A percentile compares a stretch with the other conserved stretches of the same genome.
Evolutionary conservation across 179 eudicot genomes (phyloP).

Genomic region (Vitellaria paradoxa): DNA sequence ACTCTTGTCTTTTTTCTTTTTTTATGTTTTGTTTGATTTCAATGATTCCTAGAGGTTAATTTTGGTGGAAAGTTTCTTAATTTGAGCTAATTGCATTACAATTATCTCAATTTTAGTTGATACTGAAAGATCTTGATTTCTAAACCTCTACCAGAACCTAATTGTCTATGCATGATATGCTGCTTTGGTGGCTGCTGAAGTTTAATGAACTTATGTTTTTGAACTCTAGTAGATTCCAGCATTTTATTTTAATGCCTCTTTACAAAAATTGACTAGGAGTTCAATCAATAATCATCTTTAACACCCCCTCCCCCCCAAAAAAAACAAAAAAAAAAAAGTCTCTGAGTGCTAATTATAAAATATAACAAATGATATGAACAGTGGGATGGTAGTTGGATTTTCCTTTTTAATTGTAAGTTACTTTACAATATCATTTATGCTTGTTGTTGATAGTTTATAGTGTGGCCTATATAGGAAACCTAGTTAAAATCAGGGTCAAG

Average conservation of each 20-base stretch:
- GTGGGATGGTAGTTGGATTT: not conserved
- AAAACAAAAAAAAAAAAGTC: too few species aligned
- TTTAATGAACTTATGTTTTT: not conserved
- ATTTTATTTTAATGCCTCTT: not conserved
- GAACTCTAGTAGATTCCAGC: not conserved
- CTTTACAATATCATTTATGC: not conserved
- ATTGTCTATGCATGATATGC: not conserved
- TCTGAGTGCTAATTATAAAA: not conserved
- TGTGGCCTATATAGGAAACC: too few species aligned
- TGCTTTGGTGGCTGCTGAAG: not conserved
- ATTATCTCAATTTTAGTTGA: not conserved
- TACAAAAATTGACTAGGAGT: not conserved
- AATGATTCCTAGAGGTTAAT: too few species aligned
- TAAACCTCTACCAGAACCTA: not conserved
- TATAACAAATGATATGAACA: not conserved
- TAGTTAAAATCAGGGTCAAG: too few species aligned
- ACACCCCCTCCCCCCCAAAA: not conserved
- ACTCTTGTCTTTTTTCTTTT: too few species aligned
- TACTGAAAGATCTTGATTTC: not conserved
- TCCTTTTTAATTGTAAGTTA: not conserved
- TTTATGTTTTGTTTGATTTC: not conserved
- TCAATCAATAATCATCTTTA: not conserved
- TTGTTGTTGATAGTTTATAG: too few species aligned
- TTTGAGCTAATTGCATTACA: not conserved
- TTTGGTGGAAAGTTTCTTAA: conserved; percentile 4